Evolutionary conservation across 192 early-diverging fungal species (phyloP).

Genomic region (Kickxella alabastrina): DNA sequence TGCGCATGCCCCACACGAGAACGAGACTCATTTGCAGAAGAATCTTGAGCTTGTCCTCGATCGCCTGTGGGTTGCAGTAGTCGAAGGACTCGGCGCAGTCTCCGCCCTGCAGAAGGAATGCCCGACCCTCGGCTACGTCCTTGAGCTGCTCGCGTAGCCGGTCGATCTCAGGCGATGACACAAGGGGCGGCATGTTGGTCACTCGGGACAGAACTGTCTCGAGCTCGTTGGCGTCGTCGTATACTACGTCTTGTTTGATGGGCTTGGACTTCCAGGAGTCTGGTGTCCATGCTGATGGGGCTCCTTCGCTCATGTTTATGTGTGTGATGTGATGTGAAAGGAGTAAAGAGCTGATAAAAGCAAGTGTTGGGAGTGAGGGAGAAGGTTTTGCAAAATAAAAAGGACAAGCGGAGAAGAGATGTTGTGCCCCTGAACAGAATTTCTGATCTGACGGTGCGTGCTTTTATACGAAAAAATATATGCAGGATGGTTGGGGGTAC

Average conservation of each 20-base stretch:
- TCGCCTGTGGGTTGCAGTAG: constrained; percentile 88
- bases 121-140: constrained; percentile 85
- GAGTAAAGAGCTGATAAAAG: neutral
- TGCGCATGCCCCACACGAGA: constrained; percentile 88
- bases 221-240: constrained; percentile 71
- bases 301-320: constrained; percentile 4
- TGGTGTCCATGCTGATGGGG: constrained; percentile 56
- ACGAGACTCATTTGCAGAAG: constrained; percentile 97
- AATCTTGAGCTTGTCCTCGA: constrained; percentile 95
- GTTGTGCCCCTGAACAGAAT: no score
- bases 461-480: no score
- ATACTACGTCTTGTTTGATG: constrained; percentile 85
- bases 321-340: constrained; percentile 5
- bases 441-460: no score
- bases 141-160: constrained; percentile 76
- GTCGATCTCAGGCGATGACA: constrained; percentile 82
- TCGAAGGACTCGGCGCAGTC: constrained; percentile 99
- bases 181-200: constrained; percentile 80
- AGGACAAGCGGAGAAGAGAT: neutral
- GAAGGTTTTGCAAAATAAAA: neutral
- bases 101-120: constrained; percentile 95
- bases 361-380: neutral
- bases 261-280: constrained; percentile 71
- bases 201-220: constrained; percentile 72
- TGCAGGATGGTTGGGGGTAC: no score